Conservation (phyloP, 768 basidiomycete species). For the Lyophyllum semitale region DNA sequence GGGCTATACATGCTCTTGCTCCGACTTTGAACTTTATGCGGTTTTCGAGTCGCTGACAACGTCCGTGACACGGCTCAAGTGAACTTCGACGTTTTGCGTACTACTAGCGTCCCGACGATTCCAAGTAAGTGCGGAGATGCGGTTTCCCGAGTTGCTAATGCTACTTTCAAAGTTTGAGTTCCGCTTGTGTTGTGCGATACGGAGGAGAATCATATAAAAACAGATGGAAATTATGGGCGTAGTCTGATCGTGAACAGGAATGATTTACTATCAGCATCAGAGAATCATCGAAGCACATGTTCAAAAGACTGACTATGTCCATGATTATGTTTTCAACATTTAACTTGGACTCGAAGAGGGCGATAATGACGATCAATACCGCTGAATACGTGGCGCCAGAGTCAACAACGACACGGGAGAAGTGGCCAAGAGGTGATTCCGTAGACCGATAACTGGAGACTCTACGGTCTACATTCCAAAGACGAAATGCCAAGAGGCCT, state of each 20-base stretch:
- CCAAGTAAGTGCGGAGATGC: neutral
- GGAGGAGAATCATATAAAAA: constrained; percentile 2
- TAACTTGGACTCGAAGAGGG: neutral
- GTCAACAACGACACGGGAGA: constrained; percentile 1
- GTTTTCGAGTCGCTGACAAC: neutral
- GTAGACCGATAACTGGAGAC: neutral
- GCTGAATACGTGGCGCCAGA: constrained; percentile 4
- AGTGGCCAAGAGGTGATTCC: neutral
- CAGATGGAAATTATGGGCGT: neutral
- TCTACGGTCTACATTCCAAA: neutral
- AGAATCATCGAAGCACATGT: neutral
- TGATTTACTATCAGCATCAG: no score
- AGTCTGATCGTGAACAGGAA: no score
- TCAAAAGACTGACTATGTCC: neutral
- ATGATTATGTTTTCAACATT: neutral
- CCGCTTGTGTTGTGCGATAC: neutral
- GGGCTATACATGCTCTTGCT: no score
- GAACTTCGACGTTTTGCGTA: neutral
- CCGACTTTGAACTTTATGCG: no score
- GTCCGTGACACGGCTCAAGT: neutral
- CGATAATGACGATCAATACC: neutral
- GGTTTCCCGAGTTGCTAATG: neutral
- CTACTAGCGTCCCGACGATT: neutral
- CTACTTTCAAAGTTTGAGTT: no score
- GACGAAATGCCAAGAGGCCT: constrained; percentile 9